Evolutionary conservation across 805 yeast species (phyloP).

Genomic region (Dipodascopsis tothii): DNA sequence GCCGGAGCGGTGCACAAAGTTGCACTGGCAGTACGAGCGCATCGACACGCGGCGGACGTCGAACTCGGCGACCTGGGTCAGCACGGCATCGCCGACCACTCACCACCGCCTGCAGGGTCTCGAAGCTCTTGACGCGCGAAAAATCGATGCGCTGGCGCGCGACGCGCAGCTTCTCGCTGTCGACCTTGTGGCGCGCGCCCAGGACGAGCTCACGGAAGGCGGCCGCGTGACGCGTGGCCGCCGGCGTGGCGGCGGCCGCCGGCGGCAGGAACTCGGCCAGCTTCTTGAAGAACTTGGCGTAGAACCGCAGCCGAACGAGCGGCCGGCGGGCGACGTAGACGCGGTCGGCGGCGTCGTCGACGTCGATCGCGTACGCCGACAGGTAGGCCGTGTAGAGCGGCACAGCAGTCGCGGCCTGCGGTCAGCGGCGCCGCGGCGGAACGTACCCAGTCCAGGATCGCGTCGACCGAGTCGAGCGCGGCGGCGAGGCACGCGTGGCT

Average conservation of each 20-base stretch:
- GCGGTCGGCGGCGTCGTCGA: conserved; percentile 20
- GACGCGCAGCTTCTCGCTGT: conserved; percentile 15
- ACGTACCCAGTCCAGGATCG: conserved; percentile 6
- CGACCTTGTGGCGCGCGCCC: conserved; percentile 22
- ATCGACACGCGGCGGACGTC: conserved; percentile 10
- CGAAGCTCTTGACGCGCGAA: conserved; percentile 19
- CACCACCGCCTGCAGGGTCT: conserved; percentile 19
- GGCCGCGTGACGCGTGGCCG: conserved; percentile 21
- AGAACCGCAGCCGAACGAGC: conserved; percentile 24
- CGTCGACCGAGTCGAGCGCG: too few species aligned
- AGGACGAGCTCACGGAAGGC: conserved; percentile 17
- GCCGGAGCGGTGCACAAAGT: conserved; percentile 16
- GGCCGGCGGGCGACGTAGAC: conserved; percentile 24
- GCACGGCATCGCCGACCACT: not conserved
- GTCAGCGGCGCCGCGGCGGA: not conserved
- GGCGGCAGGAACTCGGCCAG: not conserved
- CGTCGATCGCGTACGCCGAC: conserved; percentile 13
- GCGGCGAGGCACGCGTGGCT: too few species aligned
- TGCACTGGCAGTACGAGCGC: conserved; percentile 22
- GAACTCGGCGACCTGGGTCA: conserved; percentile 10
- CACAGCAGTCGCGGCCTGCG: conserved; percentile 21
- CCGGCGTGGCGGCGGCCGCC: not conserved
- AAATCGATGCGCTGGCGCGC: conserved; percentile 17
- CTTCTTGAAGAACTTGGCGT: conserved; percentile 23
- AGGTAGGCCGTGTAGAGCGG: conserved; percentile 21